Evolutionary conservation across 192 early-diverging fungal genomes (phyloP), one percentile per base, ranked within the genome.

Genomic region (Coemansia sp.): DNA sequence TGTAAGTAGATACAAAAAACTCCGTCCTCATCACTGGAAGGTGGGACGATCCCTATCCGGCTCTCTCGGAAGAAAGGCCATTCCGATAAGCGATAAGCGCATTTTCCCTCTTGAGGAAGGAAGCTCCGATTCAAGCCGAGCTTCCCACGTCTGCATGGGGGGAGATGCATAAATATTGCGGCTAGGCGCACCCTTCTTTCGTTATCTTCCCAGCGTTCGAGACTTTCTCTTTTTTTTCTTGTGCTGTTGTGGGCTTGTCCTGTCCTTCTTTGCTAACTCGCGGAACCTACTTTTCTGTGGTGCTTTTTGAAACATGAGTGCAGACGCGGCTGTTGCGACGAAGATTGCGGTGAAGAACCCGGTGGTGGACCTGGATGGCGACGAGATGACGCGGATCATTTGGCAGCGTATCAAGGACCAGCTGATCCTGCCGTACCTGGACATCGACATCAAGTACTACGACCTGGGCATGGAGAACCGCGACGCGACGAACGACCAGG

Each of bases 371-470:
- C 73, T 85, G 13, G 90, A 98, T 60, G 95, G 95, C 50, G 95
- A 98, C 72, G 95, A 98, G 78, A 96, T 96, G 93, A 98, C 95
- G 28, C 78, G 95, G 56, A 96, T 98, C 76, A 88, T 98, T 72
- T 94, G 90, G 90, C 79, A 86, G 64, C 77, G 82, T 71, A 96
- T 94, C 75, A 89, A 91, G 68, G 92, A 98, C 61, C 51, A 88
- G 81, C 78, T 91, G 18, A 85, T 93, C 55, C 73, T 92, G 26
- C 92, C 92, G 12, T 89, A 90, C 54, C 62, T 91, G 44, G 81
- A 92, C 45, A 59, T 92, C 35, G 88, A 91, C 53, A 92, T 96
- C 81, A 91, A 92, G 85, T 98, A 96, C 82, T 98, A 82, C 64
- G 94, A 98, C 66, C 78, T 98, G 53, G 85, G 89, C 42, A 82